These are phyloP conservation scores for Hypomontagnella submonticulosa DNA, from an alignment of 495 filamentous ascomycete genomes.

Conservation along the genomic window DNA sequence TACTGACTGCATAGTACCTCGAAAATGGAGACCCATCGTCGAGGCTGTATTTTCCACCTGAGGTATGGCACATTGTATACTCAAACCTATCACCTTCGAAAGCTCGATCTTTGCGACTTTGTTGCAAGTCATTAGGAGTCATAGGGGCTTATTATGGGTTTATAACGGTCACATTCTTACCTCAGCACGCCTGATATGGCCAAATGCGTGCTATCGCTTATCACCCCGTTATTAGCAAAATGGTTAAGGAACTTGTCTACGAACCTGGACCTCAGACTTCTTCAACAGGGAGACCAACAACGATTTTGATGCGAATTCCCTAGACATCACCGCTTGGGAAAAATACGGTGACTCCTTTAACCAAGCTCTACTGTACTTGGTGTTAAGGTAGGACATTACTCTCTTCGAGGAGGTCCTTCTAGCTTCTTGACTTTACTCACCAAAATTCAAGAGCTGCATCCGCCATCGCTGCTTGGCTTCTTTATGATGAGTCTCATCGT, in stretches of 20 bases:
- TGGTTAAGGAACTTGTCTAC: constrained; percentile 11
- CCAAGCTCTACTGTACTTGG: too few species aligned
- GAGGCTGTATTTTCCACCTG: neutral
- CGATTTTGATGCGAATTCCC: too few species aligned
- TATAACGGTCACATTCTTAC: neutral
- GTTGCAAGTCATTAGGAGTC: constrained; percentile 9
- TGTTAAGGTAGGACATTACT: too few species aligned
- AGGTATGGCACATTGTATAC: neutral
- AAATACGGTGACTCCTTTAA: too few species aligned
- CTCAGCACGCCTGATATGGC: neutral
- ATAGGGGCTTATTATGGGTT: constrained; percentile 7
- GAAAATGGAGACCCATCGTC: neutral
- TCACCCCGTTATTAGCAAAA: constrained; percentile 16
- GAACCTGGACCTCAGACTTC: neutral
- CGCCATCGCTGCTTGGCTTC: too few species aligned
- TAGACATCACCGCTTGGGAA: too few species aligned
- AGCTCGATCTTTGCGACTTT: constrained; percentile 17
- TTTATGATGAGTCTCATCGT: too few species aligned
- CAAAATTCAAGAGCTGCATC: too few species aligned
- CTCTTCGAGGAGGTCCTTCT: too few species aligned
- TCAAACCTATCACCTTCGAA: constrained; percentile 1
- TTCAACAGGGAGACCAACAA: too few species aligned
- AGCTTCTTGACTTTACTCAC: too few species aligned
- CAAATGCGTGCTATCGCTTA: constrained; percentile 4
- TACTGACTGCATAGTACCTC: neutral